Evolutionary conservation across 2,329 filamentous ascomycete genomes (phyloP).

Genomic region (Cytospora leucostoma): DNA sequence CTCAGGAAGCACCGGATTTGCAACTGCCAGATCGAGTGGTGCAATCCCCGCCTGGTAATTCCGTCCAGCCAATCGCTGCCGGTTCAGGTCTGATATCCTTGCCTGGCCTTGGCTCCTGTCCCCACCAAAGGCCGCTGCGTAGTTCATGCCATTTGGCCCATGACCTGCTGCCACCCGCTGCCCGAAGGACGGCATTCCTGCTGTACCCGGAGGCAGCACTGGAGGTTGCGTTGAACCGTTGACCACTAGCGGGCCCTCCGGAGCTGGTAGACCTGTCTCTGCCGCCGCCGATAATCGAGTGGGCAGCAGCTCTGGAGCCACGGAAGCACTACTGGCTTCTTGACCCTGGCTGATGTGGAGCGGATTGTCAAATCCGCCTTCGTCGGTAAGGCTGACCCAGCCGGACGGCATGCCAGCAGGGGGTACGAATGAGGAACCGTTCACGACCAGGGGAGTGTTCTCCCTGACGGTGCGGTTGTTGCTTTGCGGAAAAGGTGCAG

Average conservation of each 20-base stretch:
- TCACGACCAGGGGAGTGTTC: slow-evolving; percentile 43
- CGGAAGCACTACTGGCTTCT: slow-evolving; percentile 29
- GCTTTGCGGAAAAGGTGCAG: slow-evolving; percentile 41
- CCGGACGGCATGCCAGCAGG: slow-evolving; percentile 32
- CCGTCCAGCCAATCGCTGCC: slow-evolving; percentile 43
- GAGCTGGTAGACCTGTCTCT: slow-evolving; percentile 34
- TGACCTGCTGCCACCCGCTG: slow-evolving; percentile 37
- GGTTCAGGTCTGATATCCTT: slow-evolving; percentile 39
- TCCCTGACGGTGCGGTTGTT: slow-evolving; percentile 39
- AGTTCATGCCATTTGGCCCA: slow-evolving; percentile 31
- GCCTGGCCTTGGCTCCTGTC: slow-evolving; percentile 33
- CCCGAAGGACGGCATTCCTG: slow-evolving; percentile 34
- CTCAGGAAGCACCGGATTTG: slow-evolving; percentile 47
- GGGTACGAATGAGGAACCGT: slow-evolving; percentile 42
- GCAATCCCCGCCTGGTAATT: slow-evolving; percentile 54
- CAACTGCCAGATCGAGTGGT: slow-evolving; percentile 57
- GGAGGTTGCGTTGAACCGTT: slow-evolving; percentile 45
- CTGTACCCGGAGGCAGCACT: slow-evolving; percentile 21
- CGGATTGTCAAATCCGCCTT: slow-evolving; percentile 40
- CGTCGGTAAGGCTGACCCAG: slow-evolving; percentile 36
- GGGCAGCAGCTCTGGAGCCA: slow-evolving; percentile 31
- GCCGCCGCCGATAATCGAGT: slow-evolving; percentile 29
- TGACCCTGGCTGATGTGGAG: slow-evolving; percentile 41
- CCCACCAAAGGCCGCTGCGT: slow-evolving; percentile 32
- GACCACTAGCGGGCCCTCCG: slow-evolving; percentile 54